Base-by-base conservation (phyloP, 2,329 filamentous ascomycete genomes). In the Paracamarosporium sp. region DNA sequence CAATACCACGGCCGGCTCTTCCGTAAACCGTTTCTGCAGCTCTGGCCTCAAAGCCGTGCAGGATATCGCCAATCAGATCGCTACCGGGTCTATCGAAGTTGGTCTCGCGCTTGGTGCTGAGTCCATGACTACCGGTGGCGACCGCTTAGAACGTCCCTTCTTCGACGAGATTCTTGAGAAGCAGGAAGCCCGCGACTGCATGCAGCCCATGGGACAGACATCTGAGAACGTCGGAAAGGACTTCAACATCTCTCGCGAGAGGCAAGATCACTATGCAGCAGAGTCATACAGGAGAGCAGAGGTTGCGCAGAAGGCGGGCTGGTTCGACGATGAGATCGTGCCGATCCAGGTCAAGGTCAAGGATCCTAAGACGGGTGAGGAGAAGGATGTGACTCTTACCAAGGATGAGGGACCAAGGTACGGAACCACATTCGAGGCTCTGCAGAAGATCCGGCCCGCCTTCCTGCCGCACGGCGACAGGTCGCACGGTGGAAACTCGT, bases 181-280 rank as follows among this genome's bases (percentile, higher is more conserved):
- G 80, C 90, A 92, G 75, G 92, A 97, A 74, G 86, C 92, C 0
- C 79, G 79, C 45, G 94, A 98, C 80, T 95, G 93, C 83, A 87
- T 94, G 87, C 87, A 93, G 84, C 91, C 94, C 65, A 99, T 99
- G 95, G 95, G 95, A 22, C 96, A 96, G 86, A 99, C 95, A 2
- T 94, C 90, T 58, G 95, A 99, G 83, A 98, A 98, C 75, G 93
- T 99, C 27, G 92, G 90, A 68, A 87, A 87, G 47, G 95, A 98
- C 80, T 98, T 98, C 78, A 86, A 90, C 73, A 89, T 99, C 74
- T 81, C 86, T 2, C 87, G 95, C 60, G 88, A 93, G 74, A 80
- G 81, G 75, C 91, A 98, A 80, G 95, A 99, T 78, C 82, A 85
- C 65, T 98, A 88, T 76, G 92, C 95, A 0, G 90, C 90, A 9